phyloP scores from a whole-genome alignment of 441 rosid species.

The Populus hybrid region DNA sequence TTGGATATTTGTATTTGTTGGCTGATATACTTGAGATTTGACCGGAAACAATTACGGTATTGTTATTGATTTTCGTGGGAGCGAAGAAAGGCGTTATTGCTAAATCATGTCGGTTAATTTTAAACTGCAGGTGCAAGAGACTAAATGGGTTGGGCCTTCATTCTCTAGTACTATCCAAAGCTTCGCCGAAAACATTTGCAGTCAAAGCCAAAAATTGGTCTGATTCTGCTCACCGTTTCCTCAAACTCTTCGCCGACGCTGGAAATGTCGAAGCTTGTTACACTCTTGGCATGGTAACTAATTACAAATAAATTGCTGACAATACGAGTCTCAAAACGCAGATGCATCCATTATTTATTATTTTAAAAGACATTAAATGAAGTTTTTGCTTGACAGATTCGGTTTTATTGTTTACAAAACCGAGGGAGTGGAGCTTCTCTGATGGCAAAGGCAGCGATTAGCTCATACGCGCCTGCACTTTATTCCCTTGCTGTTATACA shows the following conservation, averaged over 20 bases:
- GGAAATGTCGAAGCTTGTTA: slow-evolving; percentile 85
- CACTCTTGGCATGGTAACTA: slow-evolving; percentile 83
- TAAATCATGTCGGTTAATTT: background rate
- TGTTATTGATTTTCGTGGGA: background rate
- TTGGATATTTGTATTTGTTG: background rate
- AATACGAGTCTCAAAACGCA: background rate
- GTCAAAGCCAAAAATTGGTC: slow-evolving; percentile 68
- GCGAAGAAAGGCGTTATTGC: background rate
- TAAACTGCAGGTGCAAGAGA: slow-evolving; percentile 72
- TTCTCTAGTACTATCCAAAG: slow-evolving; percentile 57
- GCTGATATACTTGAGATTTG: background rate
- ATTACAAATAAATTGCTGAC: too few species aligned
- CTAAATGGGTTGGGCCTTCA: slow-evolving; percentile 51
- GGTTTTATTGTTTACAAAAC: slow-evolving; percentile 79
- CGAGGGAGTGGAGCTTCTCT: slow-evolving; percentile 90
- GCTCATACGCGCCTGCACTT: slow-evolving; percentile 75
- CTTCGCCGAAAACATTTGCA: slow-evolving; percentile 55
- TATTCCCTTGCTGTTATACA: slow-evolving; percentile 84
- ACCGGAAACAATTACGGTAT: background rate
- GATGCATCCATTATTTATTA: background rate
- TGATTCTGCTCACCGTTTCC: slow-evolving; percentile 69
- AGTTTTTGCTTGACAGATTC: slow-evolving; percentile 50
- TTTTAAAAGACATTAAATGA: background rate
- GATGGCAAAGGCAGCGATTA: slow-evolving; percentile 93
- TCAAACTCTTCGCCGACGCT: slow-evolving; percentile 76